phyloP scores from a whole-genome alignment of 2,329 filamentous ascomycete genomes.

The Aspergillus ochraceoroseus region DNA sequence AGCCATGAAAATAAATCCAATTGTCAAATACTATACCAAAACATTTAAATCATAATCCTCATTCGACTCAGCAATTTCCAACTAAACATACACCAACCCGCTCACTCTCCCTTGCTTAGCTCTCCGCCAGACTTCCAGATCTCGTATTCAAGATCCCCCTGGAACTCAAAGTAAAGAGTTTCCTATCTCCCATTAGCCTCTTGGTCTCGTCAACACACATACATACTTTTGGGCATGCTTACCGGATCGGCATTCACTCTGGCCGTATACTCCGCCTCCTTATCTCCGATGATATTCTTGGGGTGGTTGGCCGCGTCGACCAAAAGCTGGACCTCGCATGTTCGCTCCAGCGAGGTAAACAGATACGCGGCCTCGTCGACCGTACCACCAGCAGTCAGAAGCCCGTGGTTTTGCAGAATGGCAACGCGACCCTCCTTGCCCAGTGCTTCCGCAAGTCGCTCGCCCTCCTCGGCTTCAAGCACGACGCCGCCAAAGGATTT shows the following conservation, averaged over 20 bases:
- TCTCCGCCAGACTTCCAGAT: neutral
- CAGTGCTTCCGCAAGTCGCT: conserved; percentile 48
- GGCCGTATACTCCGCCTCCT: neutral
- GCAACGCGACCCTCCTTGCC: conserved; percentile 51
- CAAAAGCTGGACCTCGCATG: conserved; percentile 51
- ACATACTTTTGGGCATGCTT: neutral
- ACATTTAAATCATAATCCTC: too few relatives aligned
- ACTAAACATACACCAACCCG: too few relatives aligned
- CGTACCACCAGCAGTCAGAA: conserved; percentile 48
- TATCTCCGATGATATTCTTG: neutral
- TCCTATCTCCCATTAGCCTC: too few relatives aligned
- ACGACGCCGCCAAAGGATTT: conserved; percentile 52
- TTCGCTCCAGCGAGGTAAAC: conserved; percentile 53
- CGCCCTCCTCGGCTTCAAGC: conserved; percentile 51
- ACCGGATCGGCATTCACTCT: neutral
- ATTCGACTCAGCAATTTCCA: too few relatives aligned
- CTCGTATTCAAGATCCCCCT: neutral
- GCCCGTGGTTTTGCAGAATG: conserved; percentile 52
- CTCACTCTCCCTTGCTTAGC: neutral
- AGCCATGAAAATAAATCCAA: too few relatives aligned
- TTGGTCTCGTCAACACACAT: too few relatives aligned
- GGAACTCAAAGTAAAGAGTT: too few relatives aligned
- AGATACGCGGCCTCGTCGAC: conserved; percentile 52
- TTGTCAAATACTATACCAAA: too few relatives aligned
- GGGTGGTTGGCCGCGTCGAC: conserved; percentile 52